Evolutionary conservation across 1,284 basidiomycete species (phyloP), one percentile per base, ranked within the genome.

Genomic region (Takashimella tepidaria): DNA sequence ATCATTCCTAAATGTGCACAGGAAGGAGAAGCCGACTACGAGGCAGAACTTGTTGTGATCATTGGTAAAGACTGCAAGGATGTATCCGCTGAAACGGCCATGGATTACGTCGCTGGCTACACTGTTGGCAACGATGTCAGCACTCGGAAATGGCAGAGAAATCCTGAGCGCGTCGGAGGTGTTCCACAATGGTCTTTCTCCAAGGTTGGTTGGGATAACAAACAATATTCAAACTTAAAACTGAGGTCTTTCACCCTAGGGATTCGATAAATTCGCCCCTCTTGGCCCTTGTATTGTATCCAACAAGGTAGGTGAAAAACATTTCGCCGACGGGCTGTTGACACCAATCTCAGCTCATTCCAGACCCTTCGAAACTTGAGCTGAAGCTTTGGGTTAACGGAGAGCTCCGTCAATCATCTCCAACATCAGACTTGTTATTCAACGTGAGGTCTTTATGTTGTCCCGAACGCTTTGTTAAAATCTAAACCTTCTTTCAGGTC

Each of bases 41-140:
- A 93, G 67, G 87, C 87, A 51, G 91, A 93, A 66, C 77, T 93
- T 5, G 85, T 83, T 43, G 82, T 92, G 56, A 86, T 93, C 54
- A 88, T 95, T 41, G 88, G 88, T 22, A 87, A 86, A 65, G 71
- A 83, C 1, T 85, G 85, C 43, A 88, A 86, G 76, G 76, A 93
- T 63, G 88, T 92, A 5, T 79, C 80, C 0, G 84, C 85, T 61
- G 81, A 78, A 1, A 82, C 91, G 3, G 89, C 89, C 0, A 75
- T 91, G 45, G 82, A 88, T 62, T 89, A 90, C 61, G 84, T 93
- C 4, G 79, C 88, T 0, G 89, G 83, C 0, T 90, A 89, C 67
- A 88, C 85, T 1, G 84, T 78, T 4, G 85, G 82, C 3, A 88
- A 90, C 68, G 88, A 91, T 66, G 86, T 88, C 53, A 60, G 53